Conservation (phyloP, 2,329 filamentous ascomycete genomes). For the Coniella vitis region DNA sequence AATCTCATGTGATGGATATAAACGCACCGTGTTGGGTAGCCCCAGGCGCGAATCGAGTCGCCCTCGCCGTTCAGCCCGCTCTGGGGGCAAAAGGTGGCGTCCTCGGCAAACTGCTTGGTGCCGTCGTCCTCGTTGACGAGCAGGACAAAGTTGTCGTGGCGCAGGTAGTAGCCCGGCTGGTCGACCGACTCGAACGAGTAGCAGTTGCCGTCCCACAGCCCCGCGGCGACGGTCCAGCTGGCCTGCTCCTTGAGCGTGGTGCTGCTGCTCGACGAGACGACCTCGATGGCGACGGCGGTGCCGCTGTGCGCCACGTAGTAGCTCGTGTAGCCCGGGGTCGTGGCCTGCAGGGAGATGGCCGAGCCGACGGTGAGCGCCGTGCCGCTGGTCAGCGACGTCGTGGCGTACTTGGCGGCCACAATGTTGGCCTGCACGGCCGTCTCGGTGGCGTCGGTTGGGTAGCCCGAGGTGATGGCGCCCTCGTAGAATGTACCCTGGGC, state of each 20-base stretch:
- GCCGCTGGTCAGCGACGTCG: slow-evolving; percentile 39
- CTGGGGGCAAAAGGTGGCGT: slow-evolving; percentile 57
- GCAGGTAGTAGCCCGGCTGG: slow-evolving; percentile 50
- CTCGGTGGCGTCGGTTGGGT: slow-evolving; percentile 53
- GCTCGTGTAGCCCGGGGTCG: slow-evolving; percentile 45
- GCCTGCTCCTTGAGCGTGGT: slow-evolving; percentile 43
- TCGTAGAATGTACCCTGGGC: slow-evolving; percentile 60
- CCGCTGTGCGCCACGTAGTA: slow-evolving; percentile 47
- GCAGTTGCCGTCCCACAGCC: slow-evolving; percentile 50
- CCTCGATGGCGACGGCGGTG: slow-evolving; percentile 45
- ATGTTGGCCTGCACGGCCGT: slow-evolving; percentile 53
- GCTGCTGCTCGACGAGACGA: slow-evolving; percentile 43
- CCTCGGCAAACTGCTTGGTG: slow-evolving; percentile 50
- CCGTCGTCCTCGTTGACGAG: slow-evolving; percentile 43
- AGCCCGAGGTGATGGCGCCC: slow-evolving; percentile 57
- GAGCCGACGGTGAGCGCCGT: slow-evolving; percentile 38
- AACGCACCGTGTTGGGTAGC: slow-evolving; percentile 47
- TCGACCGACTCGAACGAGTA: slow-evolving; percentile 56
- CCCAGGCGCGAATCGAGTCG: slow-evolving; percentile 49
- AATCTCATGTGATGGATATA: too few relatives aligned
- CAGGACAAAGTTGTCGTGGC: slow-evolving; percentile 49
- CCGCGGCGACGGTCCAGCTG: slow-evolving; percentile 47
- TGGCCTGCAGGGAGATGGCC: slow-evolving; percentile 42
- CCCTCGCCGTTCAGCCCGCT: slow-evolving; percentile 43
- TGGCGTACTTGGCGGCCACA: slow-evolving; percentile 50